Conservation (phyloP, 2,329 filamentous ascomycete genomes). For the Fonsecaea erecta region DNA sequence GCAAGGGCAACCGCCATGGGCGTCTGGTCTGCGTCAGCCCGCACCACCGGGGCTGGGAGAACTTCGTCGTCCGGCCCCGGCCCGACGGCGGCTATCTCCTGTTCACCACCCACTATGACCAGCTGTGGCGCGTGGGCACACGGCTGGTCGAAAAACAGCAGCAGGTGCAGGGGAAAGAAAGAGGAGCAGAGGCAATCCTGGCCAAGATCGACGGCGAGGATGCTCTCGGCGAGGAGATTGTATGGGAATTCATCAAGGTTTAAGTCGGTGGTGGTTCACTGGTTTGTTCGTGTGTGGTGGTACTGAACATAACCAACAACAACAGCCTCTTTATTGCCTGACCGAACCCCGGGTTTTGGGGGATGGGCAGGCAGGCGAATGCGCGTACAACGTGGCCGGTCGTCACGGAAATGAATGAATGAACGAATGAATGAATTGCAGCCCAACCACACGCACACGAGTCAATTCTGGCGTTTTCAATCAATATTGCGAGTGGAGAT, state of each 20-base stretch:
- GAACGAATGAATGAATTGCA: too few species aligned
- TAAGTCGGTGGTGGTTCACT: too few species aligned
- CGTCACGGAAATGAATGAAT: too few species aligned
- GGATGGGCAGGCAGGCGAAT: too few species aligned
- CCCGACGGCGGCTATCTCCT: neutral
- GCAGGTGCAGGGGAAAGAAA: too few species aligned
- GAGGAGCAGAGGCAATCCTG: neutral
- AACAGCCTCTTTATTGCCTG: too few species aligned
- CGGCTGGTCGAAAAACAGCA: neutral
- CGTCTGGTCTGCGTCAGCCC: neutral
- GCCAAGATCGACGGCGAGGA: neutral
- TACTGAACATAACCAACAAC: too few species aligned
- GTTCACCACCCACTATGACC: constrained; percentile 2
- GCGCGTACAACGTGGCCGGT: too few species aligned
- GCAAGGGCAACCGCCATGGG: neutral
- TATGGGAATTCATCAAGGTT: constrained; percentile 12
- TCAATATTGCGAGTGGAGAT: too few species aligned
- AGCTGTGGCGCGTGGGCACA: neutral
- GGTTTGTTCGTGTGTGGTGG: too few species aligned
- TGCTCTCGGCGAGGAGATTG: neutral
- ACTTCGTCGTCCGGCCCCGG: neutral
- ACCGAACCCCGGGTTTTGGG: too few species aligned
- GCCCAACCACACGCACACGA: too few species aligned
- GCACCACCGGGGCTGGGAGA: constrained; percentile 1
- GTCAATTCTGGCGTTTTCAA: neutral